Conservation (phyloP, 2,329 filamentous ascomycete species). For the Setomelanomma holmii region DNA sequence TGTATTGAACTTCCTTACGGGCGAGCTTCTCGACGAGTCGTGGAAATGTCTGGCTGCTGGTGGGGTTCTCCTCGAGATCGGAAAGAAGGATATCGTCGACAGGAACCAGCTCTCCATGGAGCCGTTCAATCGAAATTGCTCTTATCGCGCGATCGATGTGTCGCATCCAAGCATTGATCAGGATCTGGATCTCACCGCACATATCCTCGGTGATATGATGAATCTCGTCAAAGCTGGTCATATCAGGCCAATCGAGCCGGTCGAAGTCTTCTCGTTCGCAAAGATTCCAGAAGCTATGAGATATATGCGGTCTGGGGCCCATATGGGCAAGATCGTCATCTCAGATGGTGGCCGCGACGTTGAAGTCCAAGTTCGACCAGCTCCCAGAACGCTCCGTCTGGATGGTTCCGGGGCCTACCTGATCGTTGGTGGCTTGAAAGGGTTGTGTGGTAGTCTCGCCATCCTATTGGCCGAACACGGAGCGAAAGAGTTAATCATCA, state of each 20-base stretch:
- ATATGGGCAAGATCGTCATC: constrained; percentile 52
- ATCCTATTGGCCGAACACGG: not conserved
- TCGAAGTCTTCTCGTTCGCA: constrained; percentile 24
- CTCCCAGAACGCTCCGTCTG: not conserved
- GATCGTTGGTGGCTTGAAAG: not conserved
- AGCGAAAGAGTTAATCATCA: not conserved
- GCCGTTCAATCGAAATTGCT: constrained; percentile 5
- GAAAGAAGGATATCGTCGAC: constrained; percentile 25
- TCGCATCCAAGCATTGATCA: not conserved
- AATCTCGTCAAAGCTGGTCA: constrained; percentile 5
- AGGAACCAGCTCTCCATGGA: constrained; percentile 5
- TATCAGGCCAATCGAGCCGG: constrained; percentile 8
- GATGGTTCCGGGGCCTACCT: not conserved
- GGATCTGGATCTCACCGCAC: not conserved
- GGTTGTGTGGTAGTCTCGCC: not conserved
- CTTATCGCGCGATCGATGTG: not conserved
- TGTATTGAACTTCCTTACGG: constrained; percentile 39
- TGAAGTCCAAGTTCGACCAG: not conserved
- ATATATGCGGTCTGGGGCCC: constrained; percentile 44
- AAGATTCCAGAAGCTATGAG: constrained; percentile 37
- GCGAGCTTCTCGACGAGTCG: constrained; percentile 41
- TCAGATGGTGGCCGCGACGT: too few relatives aligned
- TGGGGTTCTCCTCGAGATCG: constrained; percentile 28
- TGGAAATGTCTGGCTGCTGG: constrained; percentile 54
- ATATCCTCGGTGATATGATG: not conserved